Percentiles rank a stretch among this genome's conserved stretches.
Evolutionary conservation across 179 eudicot species (phyloP).

Genomic region (Actinidia arguta): DNA sequence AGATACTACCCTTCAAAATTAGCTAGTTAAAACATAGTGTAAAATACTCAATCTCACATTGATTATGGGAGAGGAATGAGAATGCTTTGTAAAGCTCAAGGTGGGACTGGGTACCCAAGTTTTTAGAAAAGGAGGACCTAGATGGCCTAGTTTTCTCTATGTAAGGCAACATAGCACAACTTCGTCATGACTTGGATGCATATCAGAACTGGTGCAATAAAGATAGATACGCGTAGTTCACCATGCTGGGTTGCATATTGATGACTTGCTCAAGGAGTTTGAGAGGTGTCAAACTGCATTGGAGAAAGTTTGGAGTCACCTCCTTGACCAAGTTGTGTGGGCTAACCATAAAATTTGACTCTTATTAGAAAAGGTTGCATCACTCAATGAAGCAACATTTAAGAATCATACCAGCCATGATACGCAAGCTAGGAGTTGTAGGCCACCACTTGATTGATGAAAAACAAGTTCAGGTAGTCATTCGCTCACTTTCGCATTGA

Average conservation of each 20-base stretch:
- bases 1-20: too few species aligned
- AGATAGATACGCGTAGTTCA: neutral
- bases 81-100: too few species aligned
- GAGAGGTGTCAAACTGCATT: neutral
- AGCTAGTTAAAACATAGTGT: too few species aligned
- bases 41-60: too few species aligned
- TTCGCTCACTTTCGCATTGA: neutral
- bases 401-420: neutral
- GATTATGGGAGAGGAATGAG: too few species aligned
- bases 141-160: too few species aligned
- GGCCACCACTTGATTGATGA: neutral
- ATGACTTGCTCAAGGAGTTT: neutral
- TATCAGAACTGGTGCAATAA: neutral
- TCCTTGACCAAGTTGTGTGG: neutral
- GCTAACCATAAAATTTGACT: neutral
- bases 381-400: neutral
- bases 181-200: neutral
- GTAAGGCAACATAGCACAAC: neutral
- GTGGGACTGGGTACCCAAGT: too few species aligned
- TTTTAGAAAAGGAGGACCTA: too few species aligned
- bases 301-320: neutral
- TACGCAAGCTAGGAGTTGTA: neutral
- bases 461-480: neutral
- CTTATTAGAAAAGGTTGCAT: neutral
- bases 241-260: neutral